Base-by-base conservation (phyloP, 140 eudicot species). In the Senecio squalidus region DNA sequence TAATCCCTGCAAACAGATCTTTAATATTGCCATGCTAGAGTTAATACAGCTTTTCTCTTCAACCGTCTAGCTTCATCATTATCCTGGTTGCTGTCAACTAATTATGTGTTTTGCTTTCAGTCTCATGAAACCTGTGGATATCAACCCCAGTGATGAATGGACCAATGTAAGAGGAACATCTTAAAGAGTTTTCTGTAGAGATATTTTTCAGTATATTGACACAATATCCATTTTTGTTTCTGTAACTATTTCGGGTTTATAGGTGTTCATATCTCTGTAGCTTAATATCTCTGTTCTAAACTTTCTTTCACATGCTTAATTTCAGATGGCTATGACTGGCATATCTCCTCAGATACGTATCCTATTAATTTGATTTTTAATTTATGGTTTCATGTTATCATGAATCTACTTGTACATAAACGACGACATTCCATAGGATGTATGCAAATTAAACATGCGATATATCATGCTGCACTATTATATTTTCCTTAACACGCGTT, bases 61-160 rank as follows among this genome's bases (percentile, higher is more conserved):
- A 66, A 68, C 39, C 39, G 36, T 58, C 23, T 47, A 18, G 26
- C 43, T 27, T 52, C 55, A 39, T 25, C 31, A 14, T 29, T 34
- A 27, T 51, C 52, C 18, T 71, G 60, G 77, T 61, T 58, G 18
- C 45, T 20, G 55, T 31, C 55, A 31, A 77, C 62, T 54, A 17
- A 11, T 17, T 33, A 8, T 50, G 33, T 26, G 26, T 41, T 51
- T 34, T 39, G 69, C 47, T 66, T 75, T 51, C 92, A 92, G 99
- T 69, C 96, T 76, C 51, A 84, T 92, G 99, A 88, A 72, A 76
- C 89, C 96, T 52, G 85, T 92, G 75, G 96, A 92, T 58, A 60
- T 84, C 81, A 88, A 76, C 68, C 98, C 98, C 18, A 87, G 68
- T 56, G 98, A 92, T 7, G 96, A 92, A 74, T 92, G 96, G 98